Base-by-base conservation (phyloP, 2,329 filamentous ascomycete species). In the Corinectria fuckeliana region DNA sequence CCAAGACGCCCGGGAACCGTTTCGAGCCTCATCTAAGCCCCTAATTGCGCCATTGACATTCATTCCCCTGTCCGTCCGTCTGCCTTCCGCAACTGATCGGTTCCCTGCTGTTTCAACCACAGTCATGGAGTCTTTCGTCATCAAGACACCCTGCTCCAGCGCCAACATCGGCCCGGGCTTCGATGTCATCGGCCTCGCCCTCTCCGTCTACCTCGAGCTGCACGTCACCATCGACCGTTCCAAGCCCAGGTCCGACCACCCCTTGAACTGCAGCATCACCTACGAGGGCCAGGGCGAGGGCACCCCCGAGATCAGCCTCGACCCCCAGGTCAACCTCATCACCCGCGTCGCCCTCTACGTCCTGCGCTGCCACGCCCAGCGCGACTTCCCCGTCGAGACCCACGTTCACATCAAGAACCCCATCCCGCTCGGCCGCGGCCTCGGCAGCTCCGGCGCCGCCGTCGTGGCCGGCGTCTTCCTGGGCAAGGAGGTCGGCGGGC, bases 131-230 rank as follows among this genome's bases (percentile, higher is more conserved):
- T 86, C 85, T 54, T 89, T 91, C 77, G 80, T 84, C 68, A 91
- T 93, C 82, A 87, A 85, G 79, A 92, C 92, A 62, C 94, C 94
- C 66, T 96, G 92, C 81, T 98, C 94, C 61, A 97, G 93, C 62
- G 94, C 94, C 80, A 98, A 98, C 82, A 97, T 98, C 74, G 94
- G 92, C 68, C 94, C 94, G 48, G 94, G 94, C 59, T 99, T 98
- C 83, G 94, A 99, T 82, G 94, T 97, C 71, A 97, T 98, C 75
- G 92, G 95, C 68, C 89, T 99, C 62, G 94, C 94, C 8, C 85
- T 99, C 68, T 96, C 93, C 66, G 88, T 97, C 76, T 96, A 94
- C 80, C 90, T 99, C 65, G 93, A 97, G 80, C 82, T 98, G 56
- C 85, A 88, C 64, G 91, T 98, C 75, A 92, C 88, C 63, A 83